Evolutionary conservation across 2,329 filamentous ascomycete species (phyloP).

Genomic region (Aspergillus sp.): DNA sequence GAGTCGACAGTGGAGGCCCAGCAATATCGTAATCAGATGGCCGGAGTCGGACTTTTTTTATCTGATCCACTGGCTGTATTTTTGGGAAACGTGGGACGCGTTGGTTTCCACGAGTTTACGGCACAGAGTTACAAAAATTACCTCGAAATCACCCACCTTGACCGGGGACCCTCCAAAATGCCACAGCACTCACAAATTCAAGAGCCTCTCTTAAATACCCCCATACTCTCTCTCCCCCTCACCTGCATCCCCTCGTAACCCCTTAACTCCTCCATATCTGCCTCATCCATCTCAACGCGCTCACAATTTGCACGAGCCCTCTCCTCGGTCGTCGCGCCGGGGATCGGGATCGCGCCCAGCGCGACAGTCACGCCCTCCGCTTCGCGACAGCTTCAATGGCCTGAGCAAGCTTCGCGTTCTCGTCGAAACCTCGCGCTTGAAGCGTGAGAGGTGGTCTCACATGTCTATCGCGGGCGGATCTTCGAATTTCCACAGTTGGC

Average conservation of each 20-base stretch:
- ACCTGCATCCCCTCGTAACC: not conserved
- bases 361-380: constrained; percentile 64
- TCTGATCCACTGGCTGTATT: not conserved
- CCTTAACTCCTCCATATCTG: constrained; percentile 35
- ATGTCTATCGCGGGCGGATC: constrained; percentile 61
- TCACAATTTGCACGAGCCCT: constrained; percentile 37
- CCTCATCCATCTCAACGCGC: constrained; percentile 30
- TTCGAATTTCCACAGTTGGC: constrained; percentile 52
- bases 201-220: not conserved
- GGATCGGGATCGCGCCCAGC: constrained; percentile 51
- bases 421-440: constrained; percentile 66
- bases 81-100: not conserved
- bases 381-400: constrained; percentile 63
- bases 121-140: not conserved
- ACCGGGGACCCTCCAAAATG: too few relatives aligned
- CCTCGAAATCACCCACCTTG: too few relatives aligned
- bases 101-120: not conserved
- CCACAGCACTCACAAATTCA: not conserved
- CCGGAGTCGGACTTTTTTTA: not conserved
- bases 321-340: constrained; percentile 32
- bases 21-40: not conserved
- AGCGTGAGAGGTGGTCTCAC: constrained; percentile 55
- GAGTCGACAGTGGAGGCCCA: not conserved
- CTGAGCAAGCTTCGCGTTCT: constrained; percentile 66
- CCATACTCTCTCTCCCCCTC: constrained; percentile 8